These are phyloP conservation scores for Populus alba DNA, from an alignment of 345 rosid species.

Conservation along the genomic window DNA sequence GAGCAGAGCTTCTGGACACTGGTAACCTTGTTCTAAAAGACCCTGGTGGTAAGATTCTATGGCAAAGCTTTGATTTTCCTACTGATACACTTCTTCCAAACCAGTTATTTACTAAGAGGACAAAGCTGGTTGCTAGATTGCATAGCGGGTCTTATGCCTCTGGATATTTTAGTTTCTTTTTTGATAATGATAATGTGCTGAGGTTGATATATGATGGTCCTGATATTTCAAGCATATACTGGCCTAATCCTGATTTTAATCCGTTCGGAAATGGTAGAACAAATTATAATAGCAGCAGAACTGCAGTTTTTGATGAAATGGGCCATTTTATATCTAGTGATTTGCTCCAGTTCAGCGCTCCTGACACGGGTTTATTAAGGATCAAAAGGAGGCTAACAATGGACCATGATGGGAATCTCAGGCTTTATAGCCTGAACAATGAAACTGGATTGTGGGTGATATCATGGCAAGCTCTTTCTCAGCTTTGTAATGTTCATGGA, in stretches of 20 bases:
- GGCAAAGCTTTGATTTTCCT: constrained; percentile 8
- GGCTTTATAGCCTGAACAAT: constrained; percentile 5
- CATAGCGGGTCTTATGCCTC: neutral
- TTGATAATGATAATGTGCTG: constrained; percentile 12
- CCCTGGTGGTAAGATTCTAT: neutral
- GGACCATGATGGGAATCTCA: constrained; percentile 8
- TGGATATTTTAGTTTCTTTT: constrained; percentile 3
- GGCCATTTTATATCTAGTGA: constrained; percentile 6
- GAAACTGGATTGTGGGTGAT: neutral
- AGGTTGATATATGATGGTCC: constrained; percentile 7
- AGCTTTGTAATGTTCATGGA: constrained; percentile 9
- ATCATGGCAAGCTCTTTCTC: constrained; percentile 6
- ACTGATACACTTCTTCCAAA: constrained; percentile 13
- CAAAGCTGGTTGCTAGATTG: neutral
- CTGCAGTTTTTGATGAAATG: neutral
- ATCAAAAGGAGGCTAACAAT: constrained; percentile 5
- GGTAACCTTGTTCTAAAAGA: constrained; percentile 8
- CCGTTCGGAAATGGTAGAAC: constrained; percentile 7
- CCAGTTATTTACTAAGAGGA: neutral
- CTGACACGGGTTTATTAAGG: neutral
- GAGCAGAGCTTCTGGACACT: constrained; percentile 35
- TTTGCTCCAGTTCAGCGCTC: neutral
- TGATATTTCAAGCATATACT: constrained; percentile 11
- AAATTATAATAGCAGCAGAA: constrained; percentile 8
- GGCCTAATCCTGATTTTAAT: neutral